A percentile compares a stretch with the other conserved stretches of the same genome.
Conservation (phyloP, 2,329 filamentous ascomycete species). For the Drechslerella coelobrocha region DNA sequence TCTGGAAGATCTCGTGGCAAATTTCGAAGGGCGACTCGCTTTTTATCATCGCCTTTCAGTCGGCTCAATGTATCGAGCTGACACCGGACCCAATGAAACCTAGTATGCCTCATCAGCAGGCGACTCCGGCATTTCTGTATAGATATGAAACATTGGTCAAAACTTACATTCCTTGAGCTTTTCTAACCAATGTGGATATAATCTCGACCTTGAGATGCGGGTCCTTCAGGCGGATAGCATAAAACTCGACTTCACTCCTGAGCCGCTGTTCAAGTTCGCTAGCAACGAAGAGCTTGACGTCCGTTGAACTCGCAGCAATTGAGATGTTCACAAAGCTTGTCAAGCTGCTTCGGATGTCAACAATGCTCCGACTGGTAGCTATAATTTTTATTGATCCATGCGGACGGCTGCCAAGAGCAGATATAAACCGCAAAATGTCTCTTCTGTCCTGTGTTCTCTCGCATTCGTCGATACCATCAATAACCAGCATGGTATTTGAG, state of each 20-base stretch:
- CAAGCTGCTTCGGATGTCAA: conserved; percentile 16
- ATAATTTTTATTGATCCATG: conserved; percentile 12
- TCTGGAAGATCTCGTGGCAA: conserved; percentile 21
- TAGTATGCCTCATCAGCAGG: not conserved
- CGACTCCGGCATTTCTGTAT: no score
- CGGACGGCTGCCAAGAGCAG: not conserved
- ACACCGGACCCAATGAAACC: conserved; percentile 27
- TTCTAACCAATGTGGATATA: conserved; percentile 7
- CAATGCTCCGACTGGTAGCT: conserved; percentile 14
- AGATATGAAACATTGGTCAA: not conserved
- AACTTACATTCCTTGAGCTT: conserved; percentile 23
- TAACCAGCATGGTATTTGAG: conserved; percentile 16
- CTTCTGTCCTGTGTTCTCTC: conserved; percentile 2
- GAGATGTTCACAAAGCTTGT: conserved; percentile 10
- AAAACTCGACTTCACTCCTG: conserved; percentile 23
- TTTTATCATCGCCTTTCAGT: conserved; percentile 13
- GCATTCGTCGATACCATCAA: conserved; percentile 27
- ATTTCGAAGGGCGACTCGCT: conserved; percentile 1
- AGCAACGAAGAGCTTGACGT: conserved; percentile 24
- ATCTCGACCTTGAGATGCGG: conserved; percentile 15
- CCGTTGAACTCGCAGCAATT: conserved; percentile 22
- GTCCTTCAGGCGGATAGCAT: conserved; percentile 12
- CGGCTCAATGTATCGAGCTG: conserved; percentile 26
- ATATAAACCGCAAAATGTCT: conserved; percentile 12
- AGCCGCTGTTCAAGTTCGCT: conserved; percentile 12